Base-by-base conservation (phyloP, 352 stramenopile species). In the Pilasporangium apinafurcum region DNA sequence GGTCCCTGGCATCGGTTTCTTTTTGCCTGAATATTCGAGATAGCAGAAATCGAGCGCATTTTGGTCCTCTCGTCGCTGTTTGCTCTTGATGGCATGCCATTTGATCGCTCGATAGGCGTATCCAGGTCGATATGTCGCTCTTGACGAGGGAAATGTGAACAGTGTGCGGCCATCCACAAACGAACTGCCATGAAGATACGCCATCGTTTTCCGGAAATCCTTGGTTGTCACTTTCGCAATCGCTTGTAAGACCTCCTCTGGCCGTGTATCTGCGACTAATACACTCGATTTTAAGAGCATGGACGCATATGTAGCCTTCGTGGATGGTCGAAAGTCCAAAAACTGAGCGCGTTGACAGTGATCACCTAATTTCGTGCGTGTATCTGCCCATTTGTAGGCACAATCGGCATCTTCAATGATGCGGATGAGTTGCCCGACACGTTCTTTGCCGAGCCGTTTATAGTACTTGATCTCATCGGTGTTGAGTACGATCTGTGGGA, bases 91-190 rank as follows among this genome's bases (percentile, higher is more conserved):
- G 8, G 72, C 72, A 44, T 77, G 75, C 78, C 78, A 90, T 44
- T 90, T 90, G 33, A 90, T 84, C 5, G 72, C 74, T 9, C 69
- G 66, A 39, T 90, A 90, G 32, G 66, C 79, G 26, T 65, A 75
- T 12, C 57, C 42, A 7, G 65, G 60, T 39, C 57, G 60, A 17
- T 27, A 53, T 21, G 48, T 17, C 29, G 47, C 40, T 18, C 58
- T 41, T 9, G 48, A 54, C 6, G 54, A 60, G 22, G 64, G 65
- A 28, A 89, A 79, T 34, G 66, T 79, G 46, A 82, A 79, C 13
- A 90, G 45, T 38, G 74, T 87, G 24, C 71, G 53, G 7, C 68
- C 62, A 42, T 87, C 74, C 24, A 86, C 54, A 44, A 92, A 86
- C 24, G 64, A 48, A 22, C 60, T 53, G n/a, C 61, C 67, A 56